phyloP scores from a whole-genome alignment of 2,329 filamentous ascomycete species.

The Coniochaeta pulveracea region DNA sequence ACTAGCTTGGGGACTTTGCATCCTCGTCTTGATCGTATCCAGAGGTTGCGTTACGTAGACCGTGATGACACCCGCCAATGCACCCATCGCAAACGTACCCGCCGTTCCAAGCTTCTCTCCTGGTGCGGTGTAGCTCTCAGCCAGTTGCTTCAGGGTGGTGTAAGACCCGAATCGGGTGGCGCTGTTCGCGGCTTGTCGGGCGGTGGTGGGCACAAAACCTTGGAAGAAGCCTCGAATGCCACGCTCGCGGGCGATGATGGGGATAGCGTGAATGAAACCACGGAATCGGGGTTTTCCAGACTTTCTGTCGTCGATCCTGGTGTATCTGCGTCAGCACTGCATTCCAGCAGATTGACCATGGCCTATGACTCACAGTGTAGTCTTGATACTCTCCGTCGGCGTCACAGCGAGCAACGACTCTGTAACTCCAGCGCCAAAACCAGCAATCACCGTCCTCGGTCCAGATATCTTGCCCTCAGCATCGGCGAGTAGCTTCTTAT shows the following conservation, averaged over 20 bases:
- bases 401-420: conserved; percentile 91
- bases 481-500: conserved; percentile 74
- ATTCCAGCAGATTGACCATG: not conserved
- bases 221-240: conserved; percentile 92
- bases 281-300: conserved; percentile 72
- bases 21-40: conserved; percentile 92
- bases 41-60: conserved; percentile 68
- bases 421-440: conserved; percentile 89
- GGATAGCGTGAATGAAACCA: conserved; percentile 84
- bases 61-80: conserved; percentile 79
- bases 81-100: conserved; percentile 85
- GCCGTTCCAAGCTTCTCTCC: conserved; percentile 86
- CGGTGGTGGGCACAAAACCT: conserved; percentile 89
- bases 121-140: conserved; percentile 82
- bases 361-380: conserved; percentile 54
- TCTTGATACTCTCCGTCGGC: conserved; percentile 97
- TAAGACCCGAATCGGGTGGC: conserved; percentile 87
- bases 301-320: conserved; percentile 92
- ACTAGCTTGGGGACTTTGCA: conserved; percentile 90
- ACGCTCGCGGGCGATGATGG: conserved; percentile 77
- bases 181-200: conserved; percentile 87
- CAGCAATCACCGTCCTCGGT: conserved; percentile 81
- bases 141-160: conserved; percentile 80
- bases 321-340: not conserved
- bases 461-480: conserved; percentile 80